Evolutionary conservation across 176 grass and related monocot species (phyloP).

Genomic region (Metroxylon sagu): DNA sequence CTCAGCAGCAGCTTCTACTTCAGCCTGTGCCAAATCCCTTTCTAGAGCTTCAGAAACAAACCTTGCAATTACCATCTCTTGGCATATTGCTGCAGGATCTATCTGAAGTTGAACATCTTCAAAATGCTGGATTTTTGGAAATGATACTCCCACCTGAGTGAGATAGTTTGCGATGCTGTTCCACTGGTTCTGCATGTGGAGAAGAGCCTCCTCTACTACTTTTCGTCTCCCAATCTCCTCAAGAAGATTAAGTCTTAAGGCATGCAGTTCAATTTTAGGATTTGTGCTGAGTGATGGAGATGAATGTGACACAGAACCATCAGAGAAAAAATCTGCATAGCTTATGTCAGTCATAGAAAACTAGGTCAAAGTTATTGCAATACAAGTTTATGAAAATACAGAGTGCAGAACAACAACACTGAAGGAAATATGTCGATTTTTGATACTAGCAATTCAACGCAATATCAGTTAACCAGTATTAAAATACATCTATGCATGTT

Average conservation of each 20-base stretch:
- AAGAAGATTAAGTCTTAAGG: conserved; percentile 2
- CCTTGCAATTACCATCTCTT: conserved; percentile 13
- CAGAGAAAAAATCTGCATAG: conserved; percentile 8
- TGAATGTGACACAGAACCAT: not conserved
- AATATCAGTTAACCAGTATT: no score
- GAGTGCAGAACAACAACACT: not conserved
- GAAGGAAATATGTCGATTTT: no score
- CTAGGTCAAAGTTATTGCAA: not conserved
- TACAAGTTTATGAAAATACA: not conserved
- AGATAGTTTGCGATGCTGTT: conserved; percentile 1
- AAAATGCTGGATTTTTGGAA: not conserved
- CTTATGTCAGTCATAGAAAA: not conserved
- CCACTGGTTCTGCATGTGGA: conserved; percentile 18
- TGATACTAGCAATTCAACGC: no score
- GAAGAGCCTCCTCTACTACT: conserved; percentile 9
- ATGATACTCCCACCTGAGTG: not conserved
- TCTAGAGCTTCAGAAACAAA: conserved; percentile 15
- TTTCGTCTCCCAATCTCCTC: conserved; percentile 13
- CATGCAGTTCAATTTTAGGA: conserved; percentile 12
- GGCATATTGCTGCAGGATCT: conserved; percentile 12
- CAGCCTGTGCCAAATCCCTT: not conserved
- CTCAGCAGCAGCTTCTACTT: conserved; percentile 5
- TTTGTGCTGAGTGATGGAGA: not conserved
- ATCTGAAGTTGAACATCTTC: not conserved
- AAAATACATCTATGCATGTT: no score